A percentile compares a stretch with the other conserved stretches of the same genome.
These are phyloP conservation scores for Globisporangium canariense DNA, from an alignment of 352 stramenopile species.

Conservation along the genomic window DNA sequence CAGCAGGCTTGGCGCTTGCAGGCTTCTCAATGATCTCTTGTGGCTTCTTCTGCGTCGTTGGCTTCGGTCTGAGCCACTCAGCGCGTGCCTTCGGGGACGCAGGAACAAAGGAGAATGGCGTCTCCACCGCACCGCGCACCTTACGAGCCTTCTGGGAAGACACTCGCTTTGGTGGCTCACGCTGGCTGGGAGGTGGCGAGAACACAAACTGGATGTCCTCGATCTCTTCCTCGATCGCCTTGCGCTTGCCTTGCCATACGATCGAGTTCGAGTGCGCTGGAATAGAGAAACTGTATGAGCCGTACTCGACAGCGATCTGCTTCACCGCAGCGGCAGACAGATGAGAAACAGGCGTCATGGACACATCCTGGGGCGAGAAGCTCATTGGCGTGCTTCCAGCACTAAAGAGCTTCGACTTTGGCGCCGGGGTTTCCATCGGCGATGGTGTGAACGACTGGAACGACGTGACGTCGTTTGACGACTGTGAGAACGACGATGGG, in stretches of 20 bases:
- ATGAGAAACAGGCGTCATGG: constrained; percentile 31
- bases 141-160: constrained; percentile 17
- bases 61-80: constrained; percentile 32
- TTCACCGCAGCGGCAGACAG: constrained; percentile 5
- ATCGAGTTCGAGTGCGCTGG: constrained; percentile 18
- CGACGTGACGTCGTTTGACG: background rate
- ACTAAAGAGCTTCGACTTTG: constrained; percentile 18
- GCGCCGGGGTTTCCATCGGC: constrained; percentile 16
- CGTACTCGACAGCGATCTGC: constrained; percentile 18
- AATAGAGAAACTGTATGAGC: constrained; percentile 56
- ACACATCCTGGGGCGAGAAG: constrained; percentile 35
- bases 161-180: constrained; percentile 56
- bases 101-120: constrained; percentile 66
- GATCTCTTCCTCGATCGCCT: constrained; percentile 26
- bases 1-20: constrained; percentile 21
- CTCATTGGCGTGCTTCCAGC: constrained; percentile 7
- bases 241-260: constrained; percentile 15
- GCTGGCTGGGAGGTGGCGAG: constrained; percentile 48
- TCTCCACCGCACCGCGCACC: constrained; percentile 23
- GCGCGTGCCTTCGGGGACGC: constrained; percentile 51
- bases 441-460: constrained; percentile 3
- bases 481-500: constrained; percentile 16
- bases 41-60: constrained; percentile 24
- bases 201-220: constrained; percentile 62
- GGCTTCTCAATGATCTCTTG: constrained; percentile 16